Percentiles rank a stretch among this genome's conserved stretches.
phyloP scores from a whole-genome alignment of 169 alveolate species.

The Plasmodium gonderi region DNA sequence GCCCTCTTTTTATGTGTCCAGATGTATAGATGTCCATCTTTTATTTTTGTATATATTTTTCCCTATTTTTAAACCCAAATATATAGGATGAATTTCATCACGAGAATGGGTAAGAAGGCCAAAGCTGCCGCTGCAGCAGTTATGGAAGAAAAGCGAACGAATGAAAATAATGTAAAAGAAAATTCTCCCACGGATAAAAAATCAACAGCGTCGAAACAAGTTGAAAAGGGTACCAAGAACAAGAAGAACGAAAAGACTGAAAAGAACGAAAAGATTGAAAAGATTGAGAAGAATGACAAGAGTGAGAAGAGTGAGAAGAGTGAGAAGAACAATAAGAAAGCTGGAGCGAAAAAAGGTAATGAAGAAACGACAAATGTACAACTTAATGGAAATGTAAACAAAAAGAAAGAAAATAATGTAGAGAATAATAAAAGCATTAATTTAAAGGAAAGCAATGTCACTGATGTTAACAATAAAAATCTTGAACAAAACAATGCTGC shows the following conservation, averaged over 20 bases:
- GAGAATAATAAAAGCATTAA: slow-evolving; percentile 24
- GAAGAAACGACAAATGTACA: slow-evolving; percentile 14
- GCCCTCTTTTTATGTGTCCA: no score
- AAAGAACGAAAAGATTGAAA: no score
- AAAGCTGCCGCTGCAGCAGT: slow-evolving; percentile 7
- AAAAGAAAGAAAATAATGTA: slow-evolving; percentile 8
- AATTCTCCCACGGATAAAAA: slow-evolving; percentile 9
- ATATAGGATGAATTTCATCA: slow-evolving; percentile 45
- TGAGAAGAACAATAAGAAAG: background rate
- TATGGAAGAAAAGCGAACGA: background rate
- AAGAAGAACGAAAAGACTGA: background rate
- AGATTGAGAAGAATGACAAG: background rate
- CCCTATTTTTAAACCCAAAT: background rate
- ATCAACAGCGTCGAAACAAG: slow-evolving; percentile 5
- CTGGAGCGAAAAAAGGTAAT: background rate
- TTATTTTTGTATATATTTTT: background rate
- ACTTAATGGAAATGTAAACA: slow-evolving; percentile 22
- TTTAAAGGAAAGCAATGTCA: slow-evolving; percentile 3
- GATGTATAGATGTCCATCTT: no score
- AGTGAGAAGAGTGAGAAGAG: background rate
- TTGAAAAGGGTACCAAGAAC: slow-evolving; percentile 1
- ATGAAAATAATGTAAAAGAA: slow-evolving; percentile 2
- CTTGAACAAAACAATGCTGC: background rate
- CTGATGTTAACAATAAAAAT: background rate
- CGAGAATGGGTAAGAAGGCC: slow-evolving; percentile 68